Conservation (phyloP, 2,329 filamentous ascomycete species). For the Teratosphaeria epicoccoides region DNA sequence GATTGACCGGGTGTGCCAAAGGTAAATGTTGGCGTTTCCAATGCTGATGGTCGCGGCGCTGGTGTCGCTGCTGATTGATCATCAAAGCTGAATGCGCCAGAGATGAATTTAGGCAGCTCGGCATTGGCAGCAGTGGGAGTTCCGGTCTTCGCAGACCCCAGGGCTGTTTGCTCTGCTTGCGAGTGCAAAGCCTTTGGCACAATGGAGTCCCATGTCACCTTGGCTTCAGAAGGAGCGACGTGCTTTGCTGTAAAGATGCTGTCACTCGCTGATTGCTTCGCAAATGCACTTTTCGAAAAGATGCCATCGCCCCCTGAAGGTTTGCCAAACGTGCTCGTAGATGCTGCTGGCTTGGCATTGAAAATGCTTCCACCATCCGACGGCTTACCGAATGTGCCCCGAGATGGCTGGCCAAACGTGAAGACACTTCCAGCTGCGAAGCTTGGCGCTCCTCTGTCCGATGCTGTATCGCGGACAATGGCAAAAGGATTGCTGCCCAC, state of each 20-base stretch:
- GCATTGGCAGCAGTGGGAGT: neutral
- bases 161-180: neutral
- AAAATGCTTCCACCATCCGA: slow-evolving; percentile 3
- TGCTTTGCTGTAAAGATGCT: neutral
- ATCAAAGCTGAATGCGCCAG: neutral
- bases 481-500: neutral
- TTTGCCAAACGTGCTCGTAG: neutral
- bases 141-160: neutral
- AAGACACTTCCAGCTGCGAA: slow-evolving; percentile 1
- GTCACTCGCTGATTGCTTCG: neutral
- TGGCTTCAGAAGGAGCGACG: neutral
- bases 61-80: neutral
- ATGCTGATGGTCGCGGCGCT: neutral
- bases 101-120: neutral
- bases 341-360: neutral
- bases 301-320: neutral
- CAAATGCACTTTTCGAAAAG: neutral
- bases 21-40: neutral
- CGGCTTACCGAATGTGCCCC: slow-evolving; percentile 8
- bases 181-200: neutral
- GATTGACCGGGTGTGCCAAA: neutral
- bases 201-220: neutral
- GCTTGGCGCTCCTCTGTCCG: neutral
- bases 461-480: neutral
- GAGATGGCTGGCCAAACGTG: slow-evolving; percentile 9